Base-by-base conservation (phyloP, 192 early-diverging fungal genomes). In the Neocallimastix lanati region DNA sequence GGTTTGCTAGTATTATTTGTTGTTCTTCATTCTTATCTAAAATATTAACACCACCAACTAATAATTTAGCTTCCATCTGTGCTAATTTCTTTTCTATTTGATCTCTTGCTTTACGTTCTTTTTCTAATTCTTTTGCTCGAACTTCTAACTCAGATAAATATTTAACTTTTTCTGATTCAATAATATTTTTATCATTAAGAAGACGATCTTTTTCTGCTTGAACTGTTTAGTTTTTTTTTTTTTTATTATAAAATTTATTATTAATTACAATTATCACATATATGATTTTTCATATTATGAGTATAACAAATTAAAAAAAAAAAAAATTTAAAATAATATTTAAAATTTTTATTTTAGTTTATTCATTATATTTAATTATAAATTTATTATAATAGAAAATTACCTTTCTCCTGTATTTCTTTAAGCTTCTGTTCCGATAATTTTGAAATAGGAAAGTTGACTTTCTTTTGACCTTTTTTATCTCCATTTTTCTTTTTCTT, bases 41-140 rank as follows among this genome's bases (percentile, higher is more conserved):
- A 21, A 90, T 84, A 76, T 86, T 85, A 25, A 92, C 89, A 16
- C 90, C 90, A 36, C 90, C 90, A 27, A 89, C 87, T 25, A 91
- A 80, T 29, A 91, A 83, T 80, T 91, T 92, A 50, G 88, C 78
- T 78, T 91, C 87, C 77, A 91, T 77, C 37, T 91, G 86, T 4
- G 84, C 81, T 29, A 91, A 85, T 79, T 91, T 90, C 15, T 83
- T 79, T 14, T 84, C 88, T 18, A 91, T 76, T 15, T 81, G 81
- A 28, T 80, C 83, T 12, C 88, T 81, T 33, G 82, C 84, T 16
- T 81, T 76, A 29, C 90, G 83, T 79, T 91, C 90, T 25, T 81
- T 77, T 76, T 90, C 89, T 25, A 91, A 83, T 78, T 90, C 90
- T n/a, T 77, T 28, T 1, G 85, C 86, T 2, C 88, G 86, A 28